Evolutionary conservation across 2,329 filamentous ascomycete genomes (phyloP).

Genomic region (Paecilomyces formosus): DNA sequence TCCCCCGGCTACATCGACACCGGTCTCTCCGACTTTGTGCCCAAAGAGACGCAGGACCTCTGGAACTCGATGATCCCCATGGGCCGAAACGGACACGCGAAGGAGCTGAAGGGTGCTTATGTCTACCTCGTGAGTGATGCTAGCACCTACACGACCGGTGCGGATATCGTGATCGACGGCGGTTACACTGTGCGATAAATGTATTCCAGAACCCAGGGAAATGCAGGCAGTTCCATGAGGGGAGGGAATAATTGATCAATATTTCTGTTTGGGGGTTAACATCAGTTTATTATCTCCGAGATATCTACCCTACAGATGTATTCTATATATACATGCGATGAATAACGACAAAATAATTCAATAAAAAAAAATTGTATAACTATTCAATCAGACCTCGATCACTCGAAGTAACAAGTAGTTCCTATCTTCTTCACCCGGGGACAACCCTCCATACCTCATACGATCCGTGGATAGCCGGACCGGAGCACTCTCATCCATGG

Average conservation of each 20-base stretch:
- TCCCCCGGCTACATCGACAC: slow-evolving; percentile 64
- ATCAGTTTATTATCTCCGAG: too few relatives aligned
- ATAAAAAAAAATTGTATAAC: too few relatives aligned
- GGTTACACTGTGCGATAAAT: slow-evolving; percentile 40
- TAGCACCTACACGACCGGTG: slow-evolving; percentile 43
- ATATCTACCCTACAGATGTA: too few relatives aligned
- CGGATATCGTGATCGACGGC: slow-evolving; percentile 42
- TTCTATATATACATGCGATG: too few relatives aligned
- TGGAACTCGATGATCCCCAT: slow-evolving; percentile 56
- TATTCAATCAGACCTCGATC: too few relatives aligned
- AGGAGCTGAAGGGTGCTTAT: slow-evolving; percentile 57
- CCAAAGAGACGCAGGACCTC: slow-evolving; percentile 48
- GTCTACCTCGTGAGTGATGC: slow-evolving; percentile 44
- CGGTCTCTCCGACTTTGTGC: slow-evolving; percentile 58
- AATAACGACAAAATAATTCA: too few relatives aligned
- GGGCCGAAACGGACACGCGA: slow-evolving; percentile 55
- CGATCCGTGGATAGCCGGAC: too few relatives aligned
- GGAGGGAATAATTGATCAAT: neutral
- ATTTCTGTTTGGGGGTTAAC: too few relatives aligned
- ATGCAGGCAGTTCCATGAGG: neutral
- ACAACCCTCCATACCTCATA: too few relatives aligned
- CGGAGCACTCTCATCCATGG: too few relatives aligned
- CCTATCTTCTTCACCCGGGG: too few relatives aligned
- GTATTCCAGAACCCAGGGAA: neutral
- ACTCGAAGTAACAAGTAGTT: too few relatives aligned